phyloP scores from a whole-genome alignment of 176 grass and related monocot species.

The Oryza brachyantha region DNA sequence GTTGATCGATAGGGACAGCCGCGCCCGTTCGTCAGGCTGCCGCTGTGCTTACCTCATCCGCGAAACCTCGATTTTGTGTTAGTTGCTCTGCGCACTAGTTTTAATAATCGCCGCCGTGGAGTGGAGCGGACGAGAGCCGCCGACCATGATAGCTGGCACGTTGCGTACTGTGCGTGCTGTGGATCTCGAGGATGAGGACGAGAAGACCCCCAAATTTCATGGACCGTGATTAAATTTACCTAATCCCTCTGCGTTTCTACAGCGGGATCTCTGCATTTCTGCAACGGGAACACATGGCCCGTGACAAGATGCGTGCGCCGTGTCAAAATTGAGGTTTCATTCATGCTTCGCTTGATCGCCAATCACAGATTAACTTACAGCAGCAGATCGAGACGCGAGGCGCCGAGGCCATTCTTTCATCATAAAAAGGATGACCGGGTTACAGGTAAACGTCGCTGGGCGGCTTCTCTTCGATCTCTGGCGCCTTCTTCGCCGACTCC shows the following conservation, averaged over 20 bases:
- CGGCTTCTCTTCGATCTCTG: background rate
- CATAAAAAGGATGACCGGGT: too few relatives aligned
- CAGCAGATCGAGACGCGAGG: background rate
- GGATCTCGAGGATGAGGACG: background rate
- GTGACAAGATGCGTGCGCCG: background rate
- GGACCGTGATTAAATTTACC: background rate
- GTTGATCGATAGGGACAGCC: background rate
- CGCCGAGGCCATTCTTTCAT: too few relatives aligned
- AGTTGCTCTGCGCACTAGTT: background rate
- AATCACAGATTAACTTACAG: background rate
- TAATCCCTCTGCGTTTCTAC: background rate
- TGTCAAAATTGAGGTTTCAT: background rate
- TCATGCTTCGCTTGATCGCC: background rate
- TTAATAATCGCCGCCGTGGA: too few relatives aligned
- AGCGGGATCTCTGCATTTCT: too few relatives aligned
- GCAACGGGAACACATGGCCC: background rate
- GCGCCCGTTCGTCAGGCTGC: constrained; percentile 14
- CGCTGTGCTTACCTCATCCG: constrained; percentile 21
- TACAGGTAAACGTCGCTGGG: background rate
- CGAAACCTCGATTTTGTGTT: background rate
- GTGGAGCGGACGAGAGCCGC: background rate
- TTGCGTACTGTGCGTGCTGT: background rate
- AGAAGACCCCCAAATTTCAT: background rate
- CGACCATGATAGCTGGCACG: background rate
- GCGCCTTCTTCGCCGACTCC: background rate